Evolutionary conservation across 768 basidiomycete species (phyloP).

Genomic region (Pleurotus eryngii): DNA sequence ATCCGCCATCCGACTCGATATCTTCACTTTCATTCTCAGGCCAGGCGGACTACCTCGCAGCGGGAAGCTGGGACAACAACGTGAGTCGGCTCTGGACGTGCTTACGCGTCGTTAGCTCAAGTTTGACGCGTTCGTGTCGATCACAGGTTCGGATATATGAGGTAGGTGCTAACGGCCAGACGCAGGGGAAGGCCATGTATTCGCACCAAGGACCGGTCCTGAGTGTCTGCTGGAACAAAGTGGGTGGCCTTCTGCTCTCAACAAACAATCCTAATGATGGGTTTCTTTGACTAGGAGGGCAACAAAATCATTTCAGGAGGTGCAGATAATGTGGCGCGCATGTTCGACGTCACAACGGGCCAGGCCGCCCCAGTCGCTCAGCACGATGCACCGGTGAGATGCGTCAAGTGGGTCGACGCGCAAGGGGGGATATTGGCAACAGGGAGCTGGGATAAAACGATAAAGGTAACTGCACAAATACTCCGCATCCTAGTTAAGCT

Average conservation of each 20-base stretch:
- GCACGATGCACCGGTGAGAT: constrained; percentile 86
- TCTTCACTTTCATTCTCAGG: constrained; percentile 83
- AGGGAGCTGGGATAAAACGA: constrained; percentile 96
- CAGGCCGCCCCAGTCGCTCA: constrained; percentile 80
- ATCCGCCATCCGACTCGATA: constrained; percentile 85
- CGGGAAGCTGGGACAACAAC: constrained; percentile 93
- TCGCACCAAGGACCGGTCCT: constrained; percentile 88
- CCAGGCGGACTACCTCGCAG: constrained; percentile 85
- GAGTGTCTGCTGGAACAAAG: constrained; percentile 89
- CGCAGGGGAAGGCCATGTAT: constrained; percentile 89
- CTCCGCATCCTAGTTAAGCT: neutral
- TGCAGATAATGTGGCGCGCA: constrained; percentile 90
- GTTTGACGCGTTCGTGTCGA: constrained; percentile 13
- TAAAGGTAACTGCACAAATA: constrained; percentile 61
- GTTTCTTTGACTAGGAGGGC: constrained; percentile 58
- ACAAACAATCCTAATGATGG: constrained; percentile 5
- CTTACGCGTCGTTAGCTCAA: neutral
- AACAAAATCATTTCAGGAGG: constrained; percentile 89
- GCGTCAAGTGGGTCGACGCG: constrained; percentile 76
- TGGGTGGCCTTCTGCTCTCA: constrained; percentile 25
- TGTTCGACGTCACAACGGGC: constrained; percentile 86
- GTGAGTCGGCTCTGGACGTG: constrained; percentile 38
- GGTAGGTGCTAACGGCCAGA: constrained; percentile 74
- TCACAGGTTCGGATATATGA: constrained; percentile 87
- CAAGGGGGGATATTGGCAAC: constrained; percentile 79